A percentile compares a stretch with the other conserved stretches of the same genome.
Conservation (phyloP, 108 stramenopile genomes). For the Cyclostephanos invisitatus region DNA sequence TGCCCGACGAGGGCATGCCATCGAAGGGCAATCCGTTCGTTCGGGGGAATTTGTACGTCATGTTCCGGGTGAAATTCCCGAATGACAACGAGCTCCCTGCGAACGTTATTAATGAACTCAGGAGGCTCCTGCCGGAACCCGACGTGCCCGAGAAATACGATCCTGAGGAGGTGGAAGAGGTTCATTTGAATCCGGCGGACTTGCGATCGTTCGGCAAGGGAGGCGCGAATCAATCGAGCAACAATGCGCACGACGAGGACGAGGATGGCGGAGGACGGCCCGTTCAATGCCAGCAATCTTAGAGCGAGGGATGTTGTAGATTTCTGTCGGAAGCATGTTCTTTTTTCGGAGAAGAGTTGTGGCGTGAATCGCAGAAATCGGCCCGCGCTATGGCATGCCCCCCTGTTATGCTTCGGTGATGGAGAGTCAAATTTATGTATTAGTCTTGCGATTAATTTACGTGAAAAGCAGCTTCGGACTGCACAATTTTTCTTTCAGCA, state of each 20-base stretch:
- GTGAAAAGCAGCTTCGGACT: too few relatives aligned
- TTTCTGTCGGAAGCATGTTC: neutral
- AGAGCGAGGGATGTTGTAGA: slow-evolving; percentile 13
- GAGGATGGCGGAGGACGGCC: slow-evolving; percentile 70
- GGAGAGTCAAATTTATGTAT: too few relatives aligned
- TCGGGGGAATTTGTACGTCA: slow-evolving; percentile 90
- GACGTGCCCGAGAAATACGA: slow-evolving; percentile 80
- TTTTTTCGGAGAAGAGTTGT: neutral
- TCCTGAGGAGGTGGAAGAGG: slow-evolving; percentile 88
- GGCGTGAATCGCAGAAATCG: too few relatives aligned
- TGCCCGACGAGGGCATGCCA: slow-evolving; percentile 97
- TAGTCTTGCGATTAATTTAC: too few relatives aligned
- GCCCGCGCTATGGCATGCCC: too few relatives aligned
- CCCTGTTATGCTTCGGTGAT: too few relatives aligned
- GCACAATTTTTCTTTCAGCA: too few relatives aligned
- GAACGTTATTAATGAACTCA: slow-evolving; percentile 61
- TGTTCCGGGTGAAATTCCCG: slow-evolving; percentile 93
- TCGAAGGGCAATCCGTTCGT: slow-evolving; percentile 89
- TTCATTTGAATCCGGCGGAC: slow-evolving; percentile 82
- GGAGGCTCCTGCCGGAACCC: slow-evolving; percentile 69
- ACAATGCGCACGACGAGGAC: slow-evolving; percentile 78
- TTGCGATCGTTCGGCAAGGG: slow-evolving; percentile 91
- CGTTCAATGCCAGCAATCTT: slow-evolving; percentile 93
- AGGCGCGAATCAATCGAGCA: slow-evolving; percentile 52
- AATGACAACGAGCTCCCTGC: slow-evolving; percentile 52